These are phyloP conservation scores for Perkinsus chesapeaki DNA, from an alignment of 169 alveolate genomes.

Conservation along the genomic window DNA sequence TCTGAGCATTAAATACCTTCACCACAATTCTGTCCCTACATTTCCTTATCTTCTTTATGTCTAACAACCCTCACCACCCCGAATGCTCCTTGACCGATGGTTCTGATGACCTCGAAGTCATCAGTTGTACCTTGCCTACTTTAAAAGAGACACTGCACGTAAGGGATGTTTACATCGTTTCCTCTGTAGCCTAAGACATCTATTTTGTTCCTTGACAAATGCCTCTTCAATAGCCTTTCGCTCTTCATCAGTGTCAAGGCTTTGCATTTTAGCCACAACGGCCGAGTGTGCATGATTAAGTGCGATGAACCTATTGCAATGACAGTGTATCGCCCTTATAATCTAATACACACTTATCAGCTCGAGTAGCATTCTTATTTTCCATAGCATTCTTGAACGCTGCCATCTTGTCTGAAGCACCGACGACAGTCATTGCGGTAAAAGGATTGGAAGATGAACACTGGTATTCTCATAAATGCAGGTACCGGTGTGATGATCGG, in stretches of 20 bases:
- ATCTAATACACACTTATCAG: not conserved
- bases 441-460: not conserved
- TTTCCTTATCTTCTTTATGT: conserved; percentile 53
- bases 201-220: not conserved
- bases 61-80: conserved; percentile 72
- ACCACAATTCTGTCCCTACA: conserved; percentile 12
- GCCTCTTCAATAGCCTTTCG: not conserved
- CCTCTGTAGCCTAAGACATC: not conserved
- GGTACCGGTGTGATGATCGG: not conserved
- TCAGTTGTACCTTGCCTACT: not conserved
- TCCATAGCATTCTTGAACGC: not conserved
- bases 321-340: too few species aligned
- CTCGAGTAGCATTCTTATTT: not conserved
- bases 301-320: not conserved
- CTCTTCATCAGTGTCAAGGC: not conserved
- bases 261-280: not conserved
- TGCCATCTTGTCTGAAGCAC: not conserved
- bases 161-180: not conserved
- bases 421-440: not conserved
- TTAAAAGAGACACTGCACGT: not conserved
- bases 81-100: conserved; percentile 81
- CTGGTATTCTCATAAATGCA: too few species aligned
- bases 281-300: not conserved
- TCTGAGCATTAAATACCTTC: not conserved
- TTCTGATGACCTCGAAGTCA: not conserved